These are phyloP conservation scores for Barnettozyma botsteinii DNA, from an alignment of 805 yeast species.

Conservation along the genomic window DNA sequence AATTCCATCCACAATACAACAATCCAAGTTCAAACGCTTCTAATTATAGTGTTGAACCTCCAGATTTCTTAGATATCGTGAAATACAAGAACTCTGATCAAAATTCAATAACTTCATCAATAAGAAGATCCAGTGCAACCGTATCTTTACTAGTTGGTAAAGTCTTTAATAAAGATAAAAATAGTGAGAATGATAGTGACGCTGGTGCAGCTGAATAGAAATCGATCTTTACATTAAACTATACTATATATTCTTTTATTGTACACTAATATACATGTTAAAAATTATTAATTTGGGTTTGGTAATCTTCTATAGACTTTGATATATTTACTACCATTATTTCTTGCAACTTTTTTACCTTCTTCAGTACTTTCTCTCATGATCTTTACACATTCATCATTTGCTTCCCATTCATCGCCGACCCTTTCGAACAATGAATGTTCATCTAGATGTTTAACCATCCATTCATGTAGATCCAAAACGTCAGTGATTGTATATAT, in stretches of 20 bases:
- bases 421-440: constrained; percentile 90
- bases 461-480: constrained; percentile 89
- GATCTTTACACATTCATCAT: constrained; percentile 75
- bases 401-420: constrained; percentile 67
- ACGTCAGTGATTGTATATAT: constrained; percentile 96
- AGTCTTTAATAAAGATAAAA: constrained; percentile 22
- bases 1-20: constrained; percentile 9
- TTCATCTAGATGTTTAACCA: constrained; percentile 84
- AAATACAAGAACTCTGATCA: constrained; percentile 28
- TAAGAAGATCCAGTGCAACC: constrained; percentile 39
- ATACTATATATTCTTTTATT: too few species aligned
- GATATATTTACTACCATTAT: constrained; percentile 77
- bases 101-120: constrained; percentile 27
- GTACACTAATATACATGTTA: too few species aligned
- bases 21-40: constrained; percentile 9
- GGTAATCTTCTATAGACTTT: constrained; percentile 82
- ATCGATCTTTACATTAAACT: constrained; percentile 1
- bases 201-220: constrained; percentile 21
- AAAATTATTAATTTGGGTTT: constrained; percentile 50
- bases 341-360: constrained; percentile 93
- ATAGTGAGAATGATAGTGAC: constrained; percentile 13
- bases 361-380: constrained; percentile 96
- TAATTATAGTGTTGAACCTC: constrained; percentile 30
- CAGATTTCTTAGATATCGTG: constrained; percentile 32
- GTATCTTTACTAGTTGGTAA: constrained; percentile 32